Evolutionary conservation across 1,284 basidiomycete genomes (phyloP).

Genomic region (Ceratobasidium sp.): DNA sequence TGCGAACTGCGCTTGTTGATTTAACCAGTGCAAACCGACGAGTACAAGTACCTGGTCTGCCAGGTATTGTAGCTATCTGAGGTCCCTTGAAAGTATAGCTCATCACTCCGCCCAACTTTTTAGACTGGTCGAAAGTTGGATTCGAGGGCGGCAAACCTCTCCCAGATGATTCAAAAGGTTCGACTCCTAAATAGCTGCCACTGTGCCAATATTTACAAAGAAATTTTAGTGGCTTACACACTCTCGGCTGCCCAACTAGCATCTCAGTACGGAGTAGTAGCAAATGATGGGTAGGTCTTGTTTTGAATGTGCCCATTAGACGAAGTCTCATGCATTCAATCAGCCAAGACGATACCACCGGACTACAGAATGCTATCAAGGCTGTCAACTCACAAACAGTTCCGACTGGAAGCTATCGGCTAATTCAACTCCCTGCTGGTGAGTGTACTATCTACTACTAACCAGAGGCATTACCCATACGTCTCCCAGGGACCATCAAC

Average conservation of each 20-base stretch:
- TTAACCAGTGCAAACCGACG: slow-evolving; percentile 34
- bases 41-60: slow-evolving; percentile 1
- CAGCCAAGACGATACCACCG: slow-evolving; percentile 37
- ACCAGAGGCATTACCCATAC: background rate
- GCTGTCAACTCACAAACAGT: slow-evolving; percentile 24
- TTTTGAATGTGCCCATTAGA: background rate
- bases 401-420: slow-evolving; percentile 9
- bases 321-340: background rate
- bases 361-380: slow-evolving; percentile 32
- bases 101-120: background rate
- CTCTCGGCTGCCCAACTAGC: slow-evolving; percentile 30
- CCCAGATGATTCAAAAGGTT: slow-evolving; percentile 37
- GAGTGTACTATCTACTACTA: background rate
- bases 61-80: background rate
- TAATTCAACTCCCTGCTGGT: slow-evolving; percentile 39
- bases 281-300: slow-evolving; percentile 34
- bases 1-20: slow-evolving; percentile 24
- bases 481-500: slow-evolving; percentile 25
- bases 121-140: slow-evolving; percentile 38
- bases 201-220: too few species aligned
- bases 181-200: background rate
- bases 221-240: slow-evolving; percentile 28
- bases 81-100: background rate
- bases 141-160: slow-evolving; percentile 36
- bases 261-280: slow-evolving; percentile 25